Percentiles rank a stretch among this genome's conserved stretches.
Evolutionary conservation across 495 filamentous ascomycete species (phyloP).

Genomic region (Peziza echinospora): DNA sequence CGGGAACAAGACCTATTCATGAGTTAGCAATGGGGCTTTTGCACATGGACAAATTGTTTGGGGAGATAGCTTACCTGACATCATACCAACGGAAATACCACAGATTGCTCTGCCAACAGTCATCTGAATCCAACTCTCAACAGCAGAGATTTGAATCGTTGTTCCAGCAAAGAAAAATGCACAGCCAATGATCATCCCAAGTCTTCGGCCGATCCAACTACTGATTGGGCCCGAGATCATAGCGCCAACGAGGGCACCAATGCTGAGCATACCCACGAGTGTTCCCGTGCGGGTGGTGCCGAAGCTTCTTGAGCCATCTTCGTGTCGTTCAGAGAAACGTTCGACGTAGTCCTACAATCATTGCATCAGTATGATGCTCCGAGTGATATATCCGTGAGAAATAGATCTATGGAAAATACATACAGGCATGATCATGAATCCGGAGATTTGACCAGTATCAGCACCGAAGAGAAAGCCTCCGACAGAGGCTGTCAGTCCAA

Average conservation of each 20-base stretch:
- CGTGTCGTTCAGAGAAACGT: conserved; percentile 23
- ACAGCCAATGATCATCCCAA: conserved; percentile 34
- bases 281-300: conserved; percentile 29
- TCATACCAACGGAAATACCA: conserved; percentile 42
- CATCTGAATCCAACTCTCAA: conserved; percentile 29
- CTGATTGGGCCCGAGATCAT: conserved; percentile 37
- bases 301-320: conserved; percentile 22
- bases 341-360: conserved; percentile 24
- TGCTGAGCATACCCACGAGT: conserved; percentile 36
- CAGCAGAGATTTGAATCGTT: conserved; percentile 42
- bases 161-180: conserved; percentile 46
- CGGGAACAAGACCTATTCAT: conserved; percentile 9
- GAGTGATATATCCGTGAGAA: not conserved
- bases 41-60: conserved; percentile 32
- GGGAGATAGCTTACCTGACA: conserved; percentile 24
- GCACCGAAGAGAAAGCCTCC: conserved; percentile 63
- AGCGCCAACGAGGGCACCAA: conserved; percentile 49
- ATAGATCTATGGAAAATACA: not conserved
- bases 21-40: not conserved
- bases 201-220: conserved; percentile 31
- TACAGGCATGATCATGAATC: conserved; percentile 39
- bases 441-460: conserved; percentile 39
- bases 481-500: conserved; percentile 29
- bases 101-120: conserved; percentile 35
- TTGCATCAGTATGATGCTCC: too few relatives aligned